Percentiles rank a stretch among this genome's conserved stretches.
These are phyloP conservation scores for Sugiyamaella boreocaroliniensis DNA, from an alignment of 805 yeast species.

Conservation along the genomic window DNA sequence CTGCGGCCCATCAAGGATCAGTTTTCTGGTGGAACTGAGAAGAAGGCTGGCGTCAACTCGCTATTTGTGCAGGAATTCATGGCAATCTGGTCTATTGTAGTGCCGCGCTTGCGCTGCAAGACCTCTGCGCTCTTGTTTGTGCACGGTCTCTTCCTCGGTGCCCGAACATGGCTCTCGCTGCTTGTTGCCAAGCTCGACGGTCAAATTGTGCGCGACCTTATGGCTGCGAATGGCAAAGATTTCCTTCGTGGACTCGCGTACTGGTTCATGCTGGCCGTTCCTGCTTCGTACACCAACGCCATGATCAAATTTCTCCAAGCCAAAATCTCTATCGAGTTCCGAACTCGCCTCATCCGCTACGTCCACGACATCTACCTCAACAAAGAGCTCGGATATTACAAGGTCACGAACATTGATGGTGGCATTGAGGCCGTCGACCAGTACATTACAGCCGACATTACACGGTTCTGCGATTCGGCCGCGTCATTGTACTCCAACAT, in stretches of 20 bases:
- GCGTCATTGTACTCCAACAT: slow-evolving; percentile 79
- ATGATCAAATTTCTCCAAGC: slow-evolving; percentile 77
- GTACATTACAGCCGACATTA: slow-evolving; percentile 78
- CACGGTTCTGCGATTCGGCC: slow-evolving; percentile 71
- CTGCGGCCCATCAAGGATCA: slow-evolving; percentile 9
- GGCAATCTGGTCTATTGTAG: slow-evolving; percentile 72
- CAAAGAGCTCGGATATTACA: slow-evolving; percentile 73
- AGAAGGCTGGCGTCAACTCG: slow-evolving; percentile 40
- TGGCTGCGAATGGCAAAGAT: slow-evolving; percentile 68
- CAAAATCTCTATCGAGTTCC: slow-evolving; percentile 71
- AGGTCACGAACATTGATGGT: slow-evolving; percentile 52
- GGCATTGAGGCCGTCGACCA: slow-evolving; percentile 69
- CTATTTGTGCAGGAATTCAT: slow-evolving; percentile 64
- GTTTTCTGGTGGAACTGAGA: slow-evolving; percentile 10
- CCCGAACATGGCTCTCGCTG: slow-evolving; percentile 82
- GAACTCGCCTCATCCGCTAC: slow-evolving; percentile 77
- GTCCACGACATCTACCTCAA: slow-evolving; percentile 87
- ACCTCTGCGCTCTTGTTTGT: slow-evolving; percentile 59
- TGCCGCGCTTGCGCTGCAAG: slow-evolving; percentile 66
- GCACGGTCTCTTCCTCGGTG: slow-evolving; percentile 66
- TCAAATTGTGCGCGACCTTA: slow-evolving; percentile 81
- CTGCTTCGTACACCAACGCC: slow-evolving; percentile 88
- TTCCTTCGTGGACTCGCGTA: slow-evolving; percentile 71
- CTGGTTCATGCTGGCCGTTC: slow-evolving; percentile 88
- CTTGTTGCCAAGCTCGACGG: slow-evolving; percentile 87